Evolutionary conservation across 2,329 filamentous ascomycete species (phyloP), one percentile per base, ranked within the genome.

Genomic region (Diaporthe eres): DNA sequence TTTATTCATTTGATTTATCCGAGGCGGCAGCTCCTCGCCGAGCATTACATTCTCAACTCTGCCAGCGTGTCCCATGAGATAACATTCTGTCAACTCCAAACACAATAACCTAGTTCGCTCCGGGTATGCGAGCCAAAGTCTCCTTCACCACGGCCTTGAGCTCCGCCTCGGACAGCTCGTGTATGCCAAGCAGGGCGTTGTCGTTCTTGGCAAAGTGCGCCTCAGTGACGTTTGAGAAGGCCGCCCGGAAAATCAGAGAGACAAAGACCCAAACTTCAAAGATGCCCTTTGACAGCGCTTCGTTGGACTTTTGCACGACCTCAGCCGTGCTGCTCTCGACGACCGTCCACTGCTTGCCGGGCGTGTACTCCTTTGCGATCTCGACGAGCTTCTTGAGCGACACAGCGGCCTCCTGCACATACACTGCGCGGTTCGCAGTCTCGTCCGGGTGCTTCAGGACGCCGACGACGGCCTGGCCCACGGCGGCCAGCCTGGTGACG

Each of bases 361-460:
- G 74, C 8, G 70, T 63, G 17, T 22, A 19, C 44, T 67, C 51
- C 74, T 73, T 60, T 4, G 55, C 49, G 42, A 75, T 75, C 34
- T 49, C 57, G 25, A 75, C 68, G 25, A 75, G 70, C 70, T 60
- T 22, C 49, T 75, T 75, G 31, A 65, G 68, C 19, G 74, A 58
- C 12, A 75, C 70, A 8, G 68, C 70, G 28, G 68, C 49, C 49
- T 87, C 85, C 13, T 87, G 81, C n/a, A 90, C 81, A 75, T 84
- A 85, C 3, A 92, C 83, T 2, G 80, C 71, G 4, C 85, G 83
- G 79, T 92, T 91, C 80, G 86, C 87, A 0, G 90, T 91, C 80
- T 89, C 86, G 2, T 88, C 85, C 0, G 85, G 86, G 71, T 91
- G 84, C 17, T 80, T 79, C 75, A 92, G 81, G 2, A 91, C 82